Evolutionary conservation across 1,284 basidiomycete genomes (phyloP), one percentile per base, ranked within the genome.

Genomic region (Exobasidium rhododendri): DNA sequence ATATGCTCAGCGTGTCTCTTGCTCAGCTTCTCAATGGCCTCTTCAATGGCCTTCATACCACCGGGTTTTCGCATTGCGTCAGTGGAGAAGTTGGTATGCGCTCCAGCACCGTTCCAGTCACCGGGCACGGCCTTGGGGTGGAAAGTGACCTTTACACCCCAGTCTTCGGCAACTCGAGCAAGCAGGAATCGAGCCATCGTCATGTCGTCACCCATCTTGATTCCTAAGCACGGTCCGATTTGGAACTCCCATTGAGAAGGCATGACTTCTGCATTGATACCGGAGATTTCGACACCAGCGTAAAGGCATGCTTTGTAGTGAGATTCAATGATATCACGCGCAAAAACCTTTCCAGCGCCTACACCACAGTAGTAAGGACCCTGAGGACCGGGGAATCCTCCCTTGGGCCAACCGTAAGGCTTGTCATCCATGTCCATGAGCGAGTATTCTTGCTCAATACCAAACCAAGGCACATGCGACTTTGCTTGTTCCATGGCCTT

Each of bases 181-280:
- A 79, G 68, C 51, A 79, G 66, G 76, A 75, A 79, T 53, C 77
- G 75, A 50, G 77, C 75, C 7, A 79, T 67, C 61, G 67, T 67
- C 61, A 79, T 69, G 67, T 78, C 93, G 83, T 99, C 94, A 75
- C 94, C 94, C 91, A 98, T 96, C 72, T 90, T 86, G 82, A 98
- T 97, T 70, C 94, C 94, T 82, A 90, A 89, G 80, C 94, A 97
- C 45, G 94, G 94, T 65, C 94, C 94, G 75, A 98, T 93, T 83
- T 98, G 96, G 90, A 96, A 98, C 84, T 98, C 94, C 94, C 94
- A 97, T 83, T 98, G 96, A 64, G 94, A 89, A 29, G 96, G 94
- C 94, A 98, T 97, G 75, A 98, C 96, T 84, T 98, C 96, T 70
- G 96, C 96, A 82, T 98, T 99, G 85, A 99, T 97, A 81, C 96